Base-by-base conservation (phyloP, 2,329 filamentous ascomycete genomes). In the Sclerotinia nivalis region DNA sequence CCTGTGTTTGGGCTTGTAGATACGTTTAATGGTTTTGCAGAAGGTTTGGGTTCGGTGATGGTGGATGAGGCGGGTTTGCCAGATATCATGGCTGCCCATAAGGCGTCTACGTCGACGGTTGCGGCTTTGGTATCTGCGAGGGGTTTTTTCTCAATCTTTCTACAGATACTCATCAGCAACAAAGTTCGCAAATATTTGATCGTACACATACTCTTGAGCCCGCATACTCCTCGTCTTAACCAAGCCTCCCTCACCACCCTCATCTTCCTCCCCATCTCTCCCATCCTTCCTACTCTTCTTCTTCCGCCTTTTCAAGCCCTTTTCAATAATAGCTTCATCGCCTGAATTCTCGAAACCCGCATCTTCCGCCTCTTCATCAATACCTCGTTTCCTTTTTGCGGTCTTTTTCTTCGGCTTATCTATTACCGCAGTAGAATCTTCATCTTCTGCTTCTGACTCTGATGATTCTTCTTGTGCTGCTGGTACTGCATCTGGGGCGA, bases 181-280 rank as follows among this genome's bases (percentile, higher is more conserved):
- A 4, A 22, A 5, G 2, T 15, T 28, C 20, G 1, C 9, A 31
- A 54, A 10, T 22, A 7, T 18, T 10, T 7, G 9, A 13, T 15
- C 47, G 55, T 2, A 15, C n/a, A 78, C 84, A 71, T 81, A 87
- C 86, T 91, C 90, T 59, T 82, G 83, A 25, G 89, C 89, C 71
- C 89, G 84, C 80, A 92, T 90, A 65, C 89, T 86, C 70, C 91
- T 85, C 61, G 91, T 93, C 82, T 91, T 93, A 79, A 93, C 83
- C 72, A 92, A 80, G 60, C 87, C 86, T 45, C 88, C 75, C 88
- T 86, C 80, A 89, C 90, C 69, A 68, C 87, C 87, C 87, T 86
- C 80, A 91, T 90, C 69, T 85, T 86, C 71, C 59, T 86, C 85
- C 47, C 89, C 66, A 86, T 85, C 69, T 88, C 84, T 56, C 58